Conservation (phyloP, 2,329 filamentous ascomycete genomes). For the Pyricularia sp. region DNA sequence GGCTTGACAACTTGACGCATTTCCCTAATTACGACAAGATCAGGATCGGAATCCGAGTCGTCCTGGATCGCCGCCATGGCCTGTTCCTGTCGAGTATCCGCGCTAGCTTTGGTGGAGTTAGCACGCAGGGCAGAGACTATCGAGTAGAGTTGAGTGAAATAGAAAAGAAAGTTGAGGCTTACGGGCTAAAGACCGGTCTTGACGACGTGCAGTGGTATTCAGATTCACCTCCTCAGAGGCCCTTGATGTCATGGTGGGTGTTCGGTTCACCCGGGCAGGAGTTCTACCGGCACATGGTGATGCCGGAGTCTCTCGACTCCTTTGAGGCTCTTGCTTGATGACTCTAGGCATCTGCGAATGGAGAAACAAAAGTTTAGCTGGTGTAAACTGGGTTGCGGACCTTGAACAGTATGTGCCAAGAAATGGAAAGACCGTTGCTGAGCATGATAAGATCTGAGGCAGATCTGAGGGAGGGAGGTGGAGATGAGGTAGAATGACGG, state of each 20-base stretch:
- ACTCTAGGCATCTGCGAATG: neutral
- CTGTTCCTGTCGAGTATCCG: slow-evolving; percentile 12
- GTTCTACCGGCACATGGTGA: neutral
- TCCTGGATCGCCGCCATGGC: slow-evolving; percentile 1
- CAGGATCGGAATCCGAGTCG: slow-evolving; percentile 12
- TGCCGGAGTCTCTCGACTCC: neutral
- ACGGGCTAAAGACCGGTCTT: slow-evolving; percentile 16
- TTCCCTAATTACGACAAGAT: slow-evolving; percentile 15
- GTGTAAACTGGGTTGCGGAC: neutral
- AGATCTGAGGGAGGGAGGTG: neutral
- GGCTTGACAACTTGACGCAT: slow-evolving; percentile 1
- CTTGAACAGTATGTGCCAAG: neutral
- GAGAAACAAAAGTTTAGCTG: neutral
- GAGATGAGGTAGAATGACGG: neutral
- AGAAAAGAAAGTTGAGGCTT: slow-evolving; percentile 5
- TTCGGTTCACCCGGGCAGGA: neutral
- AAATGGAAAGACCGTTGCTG: too few relatives aligned
- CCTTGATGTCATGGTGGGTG: neutral
- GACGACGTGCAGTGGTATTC: slow-evolving; percentile 1
- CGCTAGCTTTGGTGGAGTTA: slow-evolving; percentile 15
- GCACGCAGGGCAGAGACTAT: neutral
- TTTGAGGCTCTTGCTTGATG: neutral
- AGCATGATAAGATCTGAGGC: neutral
- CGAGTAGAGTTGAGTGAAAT: neutral
- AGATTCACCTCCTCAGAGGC: neutral